Percentiles rank a stretch among this genome's conserved stretches.
These are phyloP conservation scores for Blastobotrys mokoenaii DNA, from an alignment of 805 yeast genomes.

Conservation along the genomic window DNA sequence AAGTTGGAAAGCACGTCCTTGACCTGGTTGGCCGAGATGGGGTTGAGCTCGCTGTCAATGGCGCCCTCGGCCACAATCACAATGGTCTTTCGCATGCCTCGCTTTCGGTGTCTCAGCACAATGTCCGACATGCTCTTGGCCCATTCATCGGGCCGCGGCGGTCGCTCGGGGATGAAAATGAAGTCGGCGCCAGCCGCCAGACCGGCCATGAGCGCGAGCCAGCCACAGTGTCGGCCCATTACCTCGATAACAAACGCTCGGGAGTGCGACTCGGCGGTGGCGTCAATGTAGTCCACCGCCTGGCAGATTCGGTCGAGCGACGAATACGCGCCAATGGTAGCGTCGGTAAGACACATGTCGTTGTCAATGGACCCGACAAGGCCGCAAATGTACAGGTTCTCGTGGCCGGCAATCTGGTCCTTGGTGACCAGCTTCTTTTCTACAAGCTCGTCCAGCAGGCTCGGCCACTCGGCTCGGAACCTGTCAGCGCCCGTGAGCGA, in stretches of 20 bases:
- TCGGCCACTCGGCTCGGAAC: constrained; percentile 93
- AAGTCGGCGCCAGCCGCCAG: constrained; percentile 94
- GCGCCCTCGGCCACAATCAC: constrained; percentile 99
- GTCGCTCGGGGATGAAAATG: constrained; percentile 90
- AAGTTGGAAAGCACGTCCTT: constrained; percentile 72
- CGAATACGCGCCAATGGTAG: constrained; percentile 94
- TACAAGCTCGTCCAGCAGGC: constrained; percentile 65
- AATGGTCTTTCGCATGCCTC: constrained; percentile 89
- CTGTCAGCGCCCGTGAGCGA: constrained; percentile 95
- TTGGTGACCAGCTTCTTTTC: constrained; percentile 46
- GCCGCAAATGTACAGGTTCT: constrained; percentile 79
- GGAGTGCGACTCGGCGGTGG: constrained; percentile 94
- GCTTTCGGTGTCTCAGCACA: constrained; percentile 68
- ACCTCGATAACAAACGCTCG: constrained; percentile 97
- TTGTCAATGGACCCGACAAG: constrained; percentile 95
- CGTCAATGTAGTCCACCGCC: constrained; percentile 92
- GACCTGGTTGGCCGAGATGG: constrained; percentile 74
- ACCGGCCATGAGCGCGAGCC: constrained; percentile 97
- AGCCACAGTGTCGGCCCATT: constrained; percentile 99
- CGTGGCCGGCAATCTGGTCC: constrained; percentile 53
- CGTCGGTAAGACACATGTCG: constrained; percentile 95
- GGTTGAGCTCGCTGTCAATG: constrained; percentile 67
- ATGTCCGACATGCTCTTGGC: constrained; percentile 66
- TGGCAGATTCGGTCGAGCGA: constrained; percentile 89
- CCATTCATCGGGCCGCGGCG: constrained; percentile 72